phyloP scores from a whole-genome alignment of 2,329 filamentous ascomycete species.

The Phialophora expanda region DNA sequence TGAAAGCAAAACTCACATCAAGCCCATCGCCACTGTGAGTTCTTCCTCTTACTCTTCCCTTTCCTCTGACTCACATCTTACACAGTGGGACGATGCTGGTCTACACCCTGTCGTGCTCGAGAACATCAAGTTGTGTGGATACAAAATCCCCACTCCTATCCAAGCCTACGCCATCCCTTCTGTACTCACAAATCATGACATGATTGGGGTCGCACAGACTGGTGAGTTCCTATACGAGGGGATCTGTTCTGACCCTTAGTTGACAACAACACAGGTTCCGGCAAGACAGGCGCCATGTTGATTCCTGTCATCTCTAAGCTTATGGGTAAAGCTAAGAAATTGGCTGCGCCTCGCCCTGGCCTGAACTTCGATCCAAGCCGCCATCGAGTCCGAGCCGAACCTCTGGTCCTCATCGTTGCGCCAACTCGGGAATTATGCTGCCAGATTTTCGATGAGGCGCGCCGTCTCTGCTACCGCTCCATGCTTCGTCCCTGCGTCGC shows the following conservation, averaged over 20 bases:
- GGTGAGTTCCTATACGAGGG: constrained; percentile 61
- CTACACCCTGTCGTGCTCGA: constrained; percentile 82
- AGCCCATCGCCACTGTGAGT: constrained; percentile 56
- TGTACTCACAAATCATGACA: constrained; percentile 74
- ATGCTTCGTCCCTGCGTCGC: constrained; percentile 91
- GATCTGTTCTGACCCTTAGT: not conserved
- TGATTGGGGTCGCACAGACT: constrained; percentile 90
- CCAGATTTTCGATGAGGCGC: constrained; percentile 93
- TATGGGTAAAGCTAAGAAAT: constrained; percentile 93
- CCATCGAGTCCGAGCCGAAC: constrained; percentile 73
- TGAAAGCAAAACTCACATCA: constrained; percentile 55
- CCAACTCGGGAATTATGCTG: constrained; percentile 89
- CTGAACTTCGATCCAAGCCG: constrained; percentile 58
- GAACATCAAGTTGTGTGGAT: constrained; percentile 76
- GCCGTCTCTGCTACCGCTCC: constrained; percentile 89
- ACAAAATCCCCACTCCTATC: constrained; percentile 78
- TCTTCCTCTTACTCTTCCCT: not conserved
- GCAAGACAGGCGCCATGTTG: constrained; percentile 92
- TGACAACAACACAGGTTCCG: constrained; percentile 70
- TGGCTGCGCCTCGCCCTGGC: constrained; percentile 75
- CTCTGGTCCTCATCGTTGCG: constrained; percentile 81
- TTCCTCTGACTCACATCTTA: constrained; percentile 41
- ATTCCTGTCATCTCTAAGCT: constrained; percentile 86
- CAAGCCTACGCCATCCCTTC: constrained; percentile 85
- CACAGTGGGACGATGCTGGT: constrained; percentile 73